Evolutionary conservation across 495 filamentous ascomycete genomes (phyloP).

Genomic region (Schizothecium vesticola): DNA sequence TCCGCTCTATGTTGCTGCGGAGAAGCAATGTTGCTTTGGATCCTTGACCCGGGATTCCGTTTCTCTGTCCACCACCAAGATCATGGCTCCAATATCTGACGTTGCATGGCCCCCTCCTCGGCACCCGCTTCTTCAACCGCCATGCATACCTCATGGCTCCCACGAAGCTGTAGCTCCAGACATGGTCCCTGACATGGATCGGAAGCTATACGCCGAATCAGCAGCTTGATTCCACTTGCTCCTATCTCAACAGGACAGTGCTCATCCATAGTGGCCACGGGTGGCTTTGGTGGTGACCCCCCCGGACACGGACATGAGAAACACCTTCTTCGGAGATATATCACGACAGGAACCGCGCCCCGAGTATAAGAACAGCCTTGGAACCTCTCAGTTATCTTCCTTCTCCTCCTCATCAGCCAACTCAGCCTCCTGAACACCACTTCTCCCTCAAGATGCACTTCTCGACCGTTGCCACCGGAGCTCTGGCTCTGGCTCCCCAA

Average conservation of each 20-base stretch:
- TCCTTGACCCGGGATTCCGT: not conserved
- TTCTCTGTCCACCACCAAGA: not conserved
- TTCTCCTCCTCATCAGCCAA: not conserved
- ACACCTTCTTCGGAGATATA: not conserved
- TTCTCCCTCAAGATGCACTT: not conserved
- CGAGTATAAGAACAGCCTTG: not conserved
- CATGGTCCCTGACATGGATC: not conserved
- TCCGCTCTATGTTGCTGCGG: not conserved
- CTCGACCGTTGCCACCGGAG: conserved; percentile 4
- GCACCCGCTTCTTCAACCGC: not conserved
- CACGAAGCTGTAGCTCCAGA: not conserved
- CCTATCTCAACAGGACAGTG: not conserved
- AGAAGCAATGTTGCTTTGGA: not conserved
- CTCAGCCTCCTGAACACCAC: not conserved
- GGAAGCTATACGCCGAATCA: not conserved
- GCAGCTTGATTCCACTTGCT: not conserved
- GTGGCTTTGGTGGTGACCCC: not conserved
- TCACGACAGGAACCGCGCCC: not conserved
- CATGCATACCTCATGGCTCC: not conserved
- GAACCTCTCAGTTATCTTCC: not conserved
- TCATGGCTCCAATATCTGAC: not conserved
- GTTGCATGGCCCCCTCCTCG: not conserved
- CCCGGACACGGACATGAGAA: not conserved
- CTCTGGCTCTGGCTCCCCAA: conserved; percentile 8
- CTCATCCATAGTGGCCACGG: too few species aligned